These are phyloP conservation scores for Sanguinoderma infundibulare DNA, from an alignment of 1,284 basidiomycete genomes.

Conservation along the genomic window DNA sequence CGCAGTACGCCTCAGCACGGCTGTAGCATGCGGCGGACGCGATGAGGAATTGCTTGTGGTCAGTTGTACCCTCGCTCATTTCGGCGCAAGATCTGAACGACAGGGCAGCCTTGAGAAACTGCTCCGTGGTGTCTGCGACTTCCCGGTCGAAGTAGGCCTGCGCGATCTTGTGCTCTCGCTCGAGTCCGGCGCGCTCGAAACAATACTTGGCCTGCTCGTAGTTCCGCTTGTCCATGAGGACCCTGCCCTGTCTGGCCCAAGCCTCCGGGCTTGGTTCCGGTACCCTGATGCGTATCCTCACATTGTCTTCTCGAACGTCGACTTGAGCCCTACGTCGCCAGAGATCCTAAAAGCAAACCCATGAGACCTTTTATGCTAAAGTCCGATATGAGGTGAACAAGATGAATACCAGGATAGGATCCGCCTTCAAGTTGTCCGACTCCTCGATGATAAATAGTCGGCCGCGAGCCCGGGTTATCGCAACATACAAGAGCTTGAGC, in stretches of 20 bases:
- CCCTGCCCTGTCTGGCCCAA: slow-evolving; percentile 54
- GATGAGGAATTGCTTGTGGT: neutral
- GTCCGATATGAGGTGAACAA: neutral
- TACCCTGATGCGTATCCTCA: neutral
- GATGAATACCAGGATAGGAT: slow-evolving; percentile 58
- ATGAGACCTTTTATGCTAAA: neutral
- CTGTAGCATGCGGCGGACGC: slow-evolving; percentile 32
- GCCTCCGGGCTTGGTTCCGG: slow-evolving; percentile 44
- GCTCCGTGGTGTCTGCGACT: slow-evolving; percentile 48
- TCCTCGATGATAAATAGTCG: slow-evolving; percentile 69
- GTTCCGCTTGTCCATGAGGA: slow-evolving; percentile 54
- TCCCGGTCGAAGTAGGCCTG: slow-evolving; percentile 47
- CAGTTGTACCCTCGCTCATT: neutral
- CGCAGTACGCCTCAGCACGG: slow-evolving; percentile 40
- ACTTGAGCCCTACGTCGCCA: too few relatives aligned
- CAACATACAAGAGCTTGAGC: slow-evolving; percentile 72
- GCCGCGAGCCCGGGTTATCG: slow-evolving; percentile 67
- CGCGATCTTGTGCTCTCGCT: slow-evolving; percentile 48
- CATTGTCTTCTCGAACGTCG: neutral
- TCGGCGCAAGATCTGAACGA: neutral
- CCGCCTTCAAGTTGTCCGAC: slow-evolving; percentile 54
- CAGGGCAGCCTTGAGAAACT: slow-evolving; percentile 47
- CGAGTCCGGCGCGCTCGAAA: slow-evolving; percentile 54
- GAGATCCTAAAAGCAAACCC: too few relatives aligned
- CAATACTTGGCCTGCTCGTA: slow-evolving; percentile 64